Base-by-base conservation (phyloP, 768 basidiomycete genomes). In the Lanmaoa pseudosensibilis region DNA sequence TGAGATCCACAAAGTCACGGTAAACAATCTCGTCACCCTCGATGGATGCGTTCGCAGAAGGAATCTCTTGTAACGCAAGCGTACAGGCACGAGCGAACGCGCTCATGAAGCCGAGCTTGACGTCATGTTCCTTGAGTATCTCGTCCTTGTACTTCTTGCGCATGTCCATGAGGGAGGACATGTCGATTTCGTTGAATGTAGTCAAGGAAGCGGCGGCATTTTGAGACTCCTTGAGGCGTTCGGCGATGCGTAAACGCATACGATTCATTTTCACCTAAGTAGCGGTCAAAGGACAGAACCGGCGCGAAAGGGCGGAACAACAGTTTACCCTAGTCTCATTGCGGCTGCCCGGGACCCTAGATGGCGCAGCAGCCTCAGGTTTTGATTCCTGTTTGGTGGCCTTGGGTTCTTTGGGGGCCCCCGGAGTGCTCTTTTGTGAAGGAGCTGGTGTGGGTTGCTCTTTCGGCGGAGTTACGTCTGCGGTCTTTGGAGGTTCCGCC, bases 161-260 rank as follows among this genome's bases (percentile, higher is more conserved):
- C 86, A 98, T 85, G 40, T 88, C 87, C 78, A 97, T 90, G 54
- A 98, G 78, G 41, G 91, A 88, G 40, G 93, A 94, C 96, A 99
- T 98, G 79, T 98, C 96, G 69, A 99, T 92, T 77, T 99, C 96
- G 78, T 99, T 98, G 84, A 99, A 99, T 25, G 96, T 98, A 34
- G 97, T 98, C 57, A 98, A 75, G 48, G 94, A 95, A 46, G 96
- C 96, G 5, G 96, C 97, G 19, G 92, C 85, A 70, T 98, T 97
- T 73, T 99, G 96, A 23, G 95, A 96, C 71, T 97, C 89, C 78
- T 99, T 99, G 71, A 99, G 84, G 50, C 96, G 94, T 75, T 95
- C 93, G 46, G 95, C 90, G 67, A 99, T 99, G 59, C 95, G 92
- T 60, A 91, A 80, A 46, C 96, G 92, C 97, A 99, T 99, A 50